Base-by-base conservation (phyloP, 208 protist species). In the Trypanosoma vivax region DNA sequence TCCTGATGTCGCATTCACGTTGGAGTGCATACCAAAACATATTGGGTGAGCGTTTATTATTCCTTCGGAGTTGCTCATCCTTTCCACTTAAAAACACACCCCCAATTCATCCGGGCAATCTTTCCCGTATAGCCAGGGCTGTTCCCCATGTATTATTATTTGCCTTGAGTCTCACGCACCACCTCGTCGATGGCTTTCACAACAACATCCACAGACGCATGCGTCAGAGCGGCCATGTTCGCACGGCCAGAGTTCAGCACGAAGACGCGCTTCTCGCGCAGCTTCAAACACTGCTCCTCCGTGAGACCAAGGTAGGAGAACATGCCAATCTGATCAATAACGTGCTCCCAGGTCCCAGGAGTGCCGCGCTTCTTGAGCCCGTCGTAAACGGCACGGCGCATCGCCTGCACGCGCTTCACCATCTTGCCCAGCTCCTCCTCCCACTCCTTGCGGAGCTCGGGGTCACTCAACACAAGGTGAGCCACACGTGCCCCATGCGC, bases 241-340 rank as follows among this genome's bases (percentile, higher is more conserved):
- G 86, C 82, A 33, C 86, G 80, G 0, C 81, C 79, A 5, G 70
- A 78, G 2, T 73, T 45, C 2, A 78, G 77, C 49, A 93, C 84
- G 66, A 90, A 93, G 23, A 88, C 64, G 31, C 80, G 75, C 53
- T 79, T 70, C 39, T 83, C 63, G 35, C 76, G 51, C 56, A 79
- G 75, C 52, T 72, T 79, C 60, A 78, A 58, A 51, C 79, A 93
- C 76, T 95, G 84, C 65, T 78, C 61, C 52, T 76, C 76, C 29
- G 72, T 87, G n/a, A 98, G 81, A 9, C 97, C 96, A 18, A 96
- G 91, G 70, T 88, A 99, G 46, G 94, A 98, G 73, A 99, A 99
- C 97, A 99, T 99, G 62, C 97, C 97, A 39, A 97, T 97, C 79
- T 99, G 97, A 5, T 78, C 71, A 29, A 87, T 79, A 27, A 99